Evolutionary conservation across 495 filamentous ascomycete species (phyloP).

Genomic region (Talaromyces proteolyticus): DNA sequence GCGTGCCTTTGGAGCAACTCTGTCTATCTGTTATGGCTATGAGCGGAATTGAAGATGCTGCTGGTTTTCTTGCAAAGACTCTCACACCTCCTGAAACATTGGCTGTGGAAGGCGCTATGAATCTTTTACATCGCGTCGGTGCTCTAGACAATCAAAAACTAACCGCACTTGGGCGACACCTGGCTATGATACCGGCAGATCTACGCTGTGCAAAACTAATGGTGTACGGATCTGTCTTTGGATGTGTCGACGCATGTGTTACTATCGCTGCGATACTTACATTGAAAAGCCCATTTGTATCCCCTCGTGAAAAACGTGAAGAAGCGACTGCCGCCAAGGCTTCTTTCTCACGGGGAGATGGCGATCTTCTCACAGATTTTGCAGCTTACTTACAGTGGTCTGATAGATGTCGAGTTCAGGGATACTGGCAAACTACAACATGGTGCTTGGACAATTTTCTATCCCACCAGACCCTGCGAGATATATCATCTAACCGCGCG

Average conservation of each 20-base stretch:
- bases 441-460: slow-evolving; percentile 91
- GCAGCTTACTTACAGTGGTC: slow-evolving; percentile 79
- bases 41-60: slow-evolving; percentile 73
- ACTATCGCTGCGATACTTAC: slow-evolving; percentile 90
- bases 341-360: slow-evolving; percentile 67
- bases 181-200: slow-evolving; percentile 92
- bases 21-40: slow-evolving; percentile 92
- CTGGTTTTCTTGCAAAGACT: slow-evolving; percentile 74
- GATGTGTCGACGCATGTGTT: slow-evolving; percentile 79
- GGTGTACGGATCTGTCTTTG: slow-evolving; percentile 92
- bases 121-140: slow-evolving; percentile 74
- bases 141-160: slow-evolving; percentile 79
- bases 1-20: slow-evolving; percentile 90
- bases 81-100: slow-evolving; percentile 79
- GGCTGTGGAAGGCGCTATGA: slow-evolving; percentile 80
- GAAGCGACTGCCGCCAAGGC: slow-evolving; percentile 72
- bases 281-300: slow-evolving; percentile 76
- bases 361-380: slow-evolving; percentile 83
- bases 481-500: slow-evolving; percentile 77
- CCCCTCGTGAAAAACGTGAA: slow-evolving; percentile 73
- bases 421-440: slow-evolving; percentile 52
- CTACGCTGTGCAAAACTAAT: slow-evolving; percentile 90
- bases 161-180: slow-evolving; percentile 83
- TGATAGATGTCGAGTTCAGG: slow-evolving; percentile 47
- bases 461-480: slow-evolving; percentile 72